Evolutionary conservation across 169 alveolate species (phyloP).

Genomic region (Cystoisospora suis): DNA sequence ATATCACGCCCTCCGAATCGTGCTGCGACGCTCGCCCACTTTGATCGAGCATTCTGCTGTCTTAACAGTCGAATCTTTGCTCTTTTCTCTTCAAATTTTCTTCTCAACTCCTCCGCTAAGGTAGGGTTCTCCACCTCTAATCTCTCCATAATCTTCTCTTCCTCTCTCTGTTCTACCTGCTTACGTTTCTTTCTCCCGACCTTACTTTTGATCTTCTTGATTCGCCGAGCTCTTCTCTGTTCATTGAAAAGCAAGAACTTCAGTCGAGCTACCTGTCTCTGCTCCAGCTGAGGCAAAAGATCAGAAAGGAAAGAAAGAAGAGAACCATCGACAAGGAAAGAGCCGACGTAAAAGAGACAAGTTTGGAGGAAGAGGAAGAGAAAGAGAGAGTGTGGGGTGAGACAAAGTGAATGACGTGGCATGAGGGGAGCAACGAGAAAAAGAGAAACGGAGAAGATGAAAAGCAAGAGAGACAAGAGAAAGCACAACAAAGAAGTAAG

Average conservation of each 20-base stretch:
- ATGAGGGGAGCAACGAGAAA: background rate
- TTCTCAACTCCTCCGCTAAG: constrained; percentile 59
- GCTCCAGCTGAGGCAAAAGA: constrained; percentile 44
- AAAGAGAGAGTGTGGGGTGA: background rate
- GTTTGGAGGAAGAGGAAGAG: background rate
- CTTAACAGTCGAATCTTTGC: constrained; percentile 57
- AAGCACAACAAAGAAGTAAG: background rate
- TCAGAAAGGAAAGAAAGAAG: background rate
- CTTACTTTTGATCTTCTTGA: constrained; percentile 57
- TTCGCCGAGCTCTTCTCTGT: constrained; percentile 63
- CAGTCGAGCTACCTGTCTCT: constrained; percentile 65
- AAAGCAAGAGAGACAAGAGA: background rate
- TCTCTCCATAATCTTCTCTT: constrained; percentile 63
- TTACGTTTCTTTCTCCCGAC: constrained; percentile 41
- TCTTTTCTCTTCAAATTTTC: constrained; percentile 64
- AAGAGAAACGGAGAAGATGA: background rate
- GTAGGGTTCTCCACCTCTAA: constrained; percentile 66
- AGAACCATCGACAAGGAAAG: background rate
- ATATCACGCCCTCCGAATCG: constrained; percentile 67
- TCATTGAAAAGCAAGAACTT: constrained; percentile 58
- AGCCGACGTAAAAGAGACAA: background rate
- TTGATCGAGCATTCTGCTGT: constrained; percentile 57
- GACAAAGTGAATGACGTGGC: background rate
- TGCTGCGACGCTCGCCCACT: constrained; percentile 60
- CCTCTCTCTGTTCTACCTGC: constrained; percentile 55